Base-by-base conservation (phyloP, 495 filamentous ascomycete species). In the Hypomontagnella monticulosa region DNA sequence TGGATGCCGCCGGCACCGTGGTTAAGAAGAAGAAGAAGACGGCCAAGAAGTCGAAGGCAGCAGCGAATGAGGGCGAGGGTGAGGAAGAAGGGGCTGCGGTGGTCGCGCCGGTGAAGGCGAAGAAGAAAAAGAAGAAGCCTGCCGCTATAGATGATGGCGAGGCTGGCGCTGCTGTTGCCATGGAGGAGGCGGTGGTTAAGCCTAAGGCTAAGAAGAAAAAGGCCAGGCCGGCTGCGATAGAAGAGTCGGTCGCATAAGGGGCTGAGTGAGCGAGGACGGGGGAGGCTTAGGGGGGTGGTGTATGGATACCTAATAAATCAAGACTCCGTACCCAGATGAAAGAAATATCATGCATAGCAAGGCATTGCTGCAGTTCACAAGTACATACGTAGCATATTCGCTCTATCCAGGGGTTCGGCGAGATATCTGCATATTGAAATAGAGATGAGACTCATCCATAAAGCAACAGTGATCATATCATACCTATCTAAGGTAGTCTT, bases 21-120 rank as follows among this genome's bases (percentile, higher is more conserved):
- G 87, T 97, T 5, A 91, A 87, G 79, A 93, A 89, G 76, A 94
- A 91, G 78, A 89, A 84, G 73, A 72, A 72, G 58, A 20, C 49
- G 20, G 51, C 66, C 10, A 78, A 80, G 69, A 75, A 71, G 67
- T 71, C 66, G 52, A 67, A 53, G 86, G 84, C 74, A 86, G 84
- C 74, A n/a, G 71, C 86, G 19, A 61, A 56, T 57, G 61, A 63
- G 32, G 43, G 38, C 4, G 44, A 56, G 12, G n/a, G 48, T 18
- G 57, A 63, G 54, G 62, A 63, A 57, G 62, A 54, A 48, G 68
- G 59, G 19, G 48, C 54, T 5, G 40, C 53, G 19, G 62, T 50
- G 20, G 66, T 12, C 6, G 55, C 36, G 1, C 61, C 44, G 20
- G 66, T 67, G 14, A 69, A 62, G 15, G 58, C 65, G 16, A 73